phyloP scores from a whole-genome alignment of 2,329 filamentous ascomycete species.

The Chaetomiaceae sp. region DNA sequence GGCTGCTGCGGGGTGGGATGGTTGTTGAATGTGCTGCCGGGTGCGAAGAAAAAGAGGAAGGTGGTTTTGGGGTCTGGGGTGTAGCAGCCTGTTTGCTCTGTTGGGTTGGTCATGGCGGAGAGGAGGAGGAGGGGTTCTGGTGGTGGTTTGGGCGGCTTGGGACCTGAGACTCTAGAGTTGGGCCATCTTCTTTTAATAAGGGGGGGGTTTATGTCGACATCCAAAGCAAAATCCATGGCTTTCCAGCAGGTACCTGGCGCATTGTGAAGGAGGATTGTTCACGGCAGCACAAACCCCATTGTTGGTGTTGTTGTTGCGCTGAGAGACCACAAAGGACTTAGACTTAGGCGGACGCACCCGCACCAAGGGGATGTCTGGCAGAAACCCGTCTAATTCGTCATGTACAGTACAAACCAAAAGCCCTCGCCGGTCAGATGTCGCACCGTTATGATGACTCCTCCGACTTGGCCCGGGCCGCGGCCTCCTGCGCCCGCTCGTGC shows the following conservation, averaged over 20 bases:
- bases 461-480: conserved; percentile 16
- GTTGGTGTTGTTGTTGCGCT: no score
- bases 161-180: neutral
- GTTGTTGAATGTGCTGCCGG: no score
- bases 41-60: conserved; percentile 3
- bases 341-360: no score
- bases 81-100: neutral
- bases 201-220: no score
- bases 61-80: conserved; percentile 4
- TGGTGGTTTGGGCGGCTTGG: neutral
- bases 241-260: no score
- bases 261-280: no score
- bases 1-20: no score
- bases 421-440: neutral
- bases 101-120: neutral
- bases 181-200: no score
- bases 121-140: no score
- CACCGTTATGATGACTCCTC: conserved; percentile 17
- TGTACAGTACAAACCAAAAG: conserved; percentile 12
- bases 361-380: neutral
- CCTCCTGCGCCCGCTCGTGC: conserved; percentile 38
- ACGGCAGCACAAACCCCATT: no score
- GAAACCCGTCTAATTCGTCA: neutral
- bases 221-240: no score
- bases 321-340: no score